A percentile compares a stretch with the other conserved stretches of the same genome.
Evolutionary conservation across 768 basidiomycete genomes (phyloP).

Genomic region (Trametes elegans): DNA sequence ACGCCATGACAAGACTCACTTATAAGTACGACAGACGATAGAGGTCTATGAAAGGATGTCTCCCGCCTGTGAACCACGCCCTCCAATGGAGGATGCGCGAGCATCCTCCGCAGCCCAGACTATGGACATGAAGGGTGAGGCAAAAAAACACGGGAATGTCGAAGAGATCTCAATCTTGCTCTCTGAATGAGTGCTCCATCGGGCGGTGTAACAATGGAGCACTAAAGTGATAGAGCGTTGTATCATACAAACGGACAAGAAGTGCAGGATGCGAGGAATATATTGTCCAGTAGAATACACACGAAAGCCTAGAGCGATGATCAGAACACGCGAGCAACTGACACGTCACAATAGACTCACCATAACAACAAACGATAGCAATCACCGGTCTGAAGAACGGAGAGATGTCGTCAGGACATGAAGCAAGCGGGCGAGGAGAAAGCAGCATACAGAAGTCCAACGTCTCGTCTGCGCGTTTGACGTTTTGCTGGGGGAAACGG

Average conservation of each 20-base stretch:
- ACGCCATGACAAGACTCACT: conserved; percentile 14
- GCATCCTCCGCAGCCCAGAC: conserved; percentile 25
- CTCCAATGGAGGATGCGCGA: conserved; percentile 28
- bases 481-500: conserved; percentile 69
- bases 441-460: conserved; percentile 83
- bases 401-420: neutral
- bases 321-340: conserved; percentile 7
- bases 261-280: conserved; percentile 22
- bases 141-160: conserved; percentile 38
- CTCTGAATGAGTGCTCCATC: conserved; percentile 81
- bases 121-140: conserved; percentile 30
- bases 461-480: conserved; percentile 95
- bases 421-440: neutral
- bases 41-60: conserved; percentile 29
- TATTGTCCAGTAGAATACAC: conserved; percentile 38
- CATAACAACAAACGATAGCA: conserved; percentile 12
- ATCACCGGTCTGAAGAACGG: conserved; percentile 40
- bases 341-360: conserved; percentile 38
- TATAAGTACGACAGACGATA: neutral
- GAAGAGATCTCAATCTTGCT: conserved; percentile 56
- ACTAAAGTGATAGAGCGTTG: conserved; percentile 83
- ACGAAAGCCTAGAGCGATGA: conserved; percentile 22
- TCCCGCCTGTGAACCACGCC: conserved; percentile 53
- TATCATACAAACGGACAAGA: neutral
- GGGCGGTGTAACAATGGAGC: conserved; percentile 57